Percentiles rank a stretch among this genome's conserved stretches.
phyloP scores from a whole-genome alignment of 1,139 yeast genomes.

The Ogataea hybrid region DNA sequence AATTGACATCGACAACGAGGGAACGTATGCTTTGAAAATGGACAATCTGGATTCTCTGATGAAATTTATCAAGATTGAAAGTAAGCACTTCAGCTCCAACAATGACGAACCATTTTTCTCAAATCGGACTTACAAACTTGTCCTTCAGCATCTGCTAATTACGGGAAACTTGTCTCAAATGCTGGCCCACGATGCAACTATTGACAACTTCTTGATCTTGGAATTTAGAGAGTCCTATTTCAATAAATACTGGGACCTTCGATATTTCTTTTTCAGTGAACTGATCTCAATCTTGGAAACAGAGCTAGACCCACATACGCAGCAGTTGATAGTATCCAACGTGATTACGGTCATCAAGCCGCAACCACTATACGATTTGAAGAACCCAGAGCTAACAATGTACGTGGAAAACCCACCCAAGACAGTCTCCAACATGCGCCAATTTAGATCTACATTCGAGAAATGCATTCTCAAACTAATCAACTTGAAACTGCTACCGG shows the following conservation, averaged over 20 bases:
- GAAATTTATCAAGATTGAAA: slow-evolving; percentile 62
- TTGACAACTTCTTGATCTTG: slow-evolving; percentile 51
- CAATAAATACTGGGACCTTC: slow-evolving; percentile 59
- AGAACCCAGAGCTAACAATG: slow-evolving; percentile 31
- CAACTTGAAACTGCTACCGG: slow-evolving; percentile 36
- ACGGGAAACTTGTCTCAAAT: slow-evolving; percentile 38
- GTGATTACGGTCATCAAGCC: slow-evolving; percentile 40
- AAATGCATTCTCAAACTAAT: slow-evolving; percentile 61
- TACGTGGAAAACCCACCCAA: slow-evolving; percentile 50
- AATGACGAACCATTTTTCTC: slow-evolving; percentile 62
- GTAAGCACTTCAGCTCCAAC: slow-evolving; percentile 49
- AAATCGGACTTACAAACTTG: slow-evolving; percentile 45
- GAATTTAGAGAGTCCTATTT: slow-evolving; percentile 62
- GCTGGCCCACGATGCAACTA: slow-evolving; percentile 44
- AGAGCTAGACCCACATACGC: slow-evolving; percentile 10
- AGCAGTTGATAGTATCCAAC: slow-evolving; percentile 38
- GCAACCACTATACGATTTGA: slow-evolving; percentile 31
- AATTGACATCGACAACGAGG: slow-evolving; percentile 31
- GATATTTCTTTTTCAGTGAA: slow-evolving; percentile 58
- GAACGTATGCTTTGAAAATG: slow-evolving; percentile 46
- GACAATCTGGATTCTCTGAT: slow-evolving; percentile 64
- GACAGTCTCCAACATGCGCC: slow-evolving; percentile 47
- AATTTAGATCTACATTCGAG: slow-evolving; percentile 68
- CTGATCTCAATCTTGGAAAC: slow-evolving; percentile 17
- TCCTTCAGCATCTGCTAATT: slow-evolving; percentile 44